Base-by-base conservation (phyloP, 805 yeast genomes). In the Barnettozyma californica region DNA sequence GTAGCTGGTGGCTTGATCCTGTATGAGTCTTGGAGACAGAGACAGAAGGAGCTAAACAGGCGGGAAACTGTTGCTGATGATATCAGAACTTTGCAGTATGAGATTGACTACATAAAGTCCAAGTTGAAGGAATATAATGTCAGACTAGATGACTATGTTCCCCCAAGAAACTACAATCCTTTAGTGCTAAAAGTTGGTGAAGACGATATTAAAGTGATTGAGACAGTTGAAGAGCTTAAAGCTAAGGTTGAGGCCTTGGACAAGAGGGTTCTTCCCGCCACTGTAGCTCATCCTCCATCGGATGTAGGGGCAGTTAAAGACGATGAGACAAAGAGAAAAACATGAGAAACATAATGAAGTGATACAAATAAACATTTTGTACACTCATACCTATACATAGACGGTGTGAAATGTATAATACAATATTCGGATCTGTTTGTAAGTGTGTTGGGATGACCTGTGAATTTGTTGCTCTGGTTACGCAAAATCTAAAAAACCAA, bases 1-100 rank as follows among this genome's bases (percentile, higher is more conserved):
- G 92, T 89, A 21, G 95, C 94, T 1, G 94, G 95, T 5, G 74
- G 83, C 1, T 73, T 86, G 47, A 81, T 89, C 10, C 59, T 88
- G 11, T 87, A 76, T 61, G 96, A 89, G 62, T 76, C 87, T 25
- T 72, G 76, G 57, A 74, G 92, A 56, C 79, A 85, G 41, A 70
- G 87, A 37, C 74, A 76, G 58, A 85, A 84, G 66, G 87, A 83
- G 53, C 64, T 69, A 47, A 69, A 70, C 36, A 76, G 87, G 51
- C 74, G 83, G 49, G 89, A 82, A 48, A 73, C 76, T 0, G 76
- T 87, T 7, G 80, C 78, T n/a, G 90, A 84, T 58, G 95, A 87
- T 61, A 83, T 88, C 36, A 66, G 74, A 45, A 74, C 80, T 3
- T 67, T 87, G 19, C 92, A 87, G 61, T 81, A 77, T 46, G 92